Base-by-base conservation (phyloP, 495 filamentous ascomycete genomes). In the Penicillium argentinense region DNA sequence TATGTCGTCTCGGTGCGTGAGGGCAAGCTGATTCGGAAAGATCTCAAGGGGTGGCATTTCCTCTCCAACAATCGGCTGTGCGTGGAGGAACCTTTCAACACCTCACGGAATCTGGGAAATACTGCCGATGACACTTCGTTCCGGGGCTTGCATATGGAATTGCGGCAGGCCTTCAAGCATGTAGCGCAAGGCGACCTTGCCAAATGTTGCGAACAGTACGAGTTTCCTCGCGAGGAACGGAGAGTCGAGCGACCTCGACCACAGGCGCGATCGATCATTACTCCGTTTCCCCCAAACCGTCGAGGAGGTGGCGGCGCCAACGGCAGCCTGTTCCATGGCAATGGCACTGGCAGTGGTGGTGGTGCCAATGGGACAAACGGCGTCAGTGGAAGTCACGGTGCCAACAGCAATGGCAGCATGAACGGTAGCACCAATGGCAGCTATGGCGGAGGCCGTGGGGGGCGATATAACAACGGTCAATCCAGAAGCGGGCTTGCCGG, bases 1-100 rank as follows among this genome's bases (percentile, higher is more conserved):
- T 71, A 76, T 43, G 91, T 87, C 9, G 74, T 97, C 21, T 98
- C 93, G 2, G 86, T 98, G 43, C 81, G 91, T n/a, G 78, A 86
- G 49, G 93, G 91, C 9, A 84, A 75, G 51, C 67, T 92, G 44
- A 68, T 97, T n/a, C 85, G 84, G 8, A 95, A 96, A 64, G 77
- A 82, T 47, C 87, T 83, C 39, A 98, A 97, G 71, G 80, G 79
- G 3, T 97, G 93, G 93, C 78, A 86, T 56, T 61, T 87, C 39
- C 71, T 79, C 53, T 69, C 81, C 42, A 87, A 91, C 57, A 91
- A 96, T 57, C 78, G 84, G 34, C 78, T 98, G 34, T 97, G 93
- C 62, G 87, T 97, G 19, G 95, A 98, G 62, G 93, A 98, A 60
- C 95, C 93, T 2, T 98, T 98, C 74, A 98, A 95, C 56, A 86